A percentile compares a stretch with the other conserved stretches of the same genome.
phyloP scores from a whole-genome alignment of 306 rosid species.

The Bauhinia variegata region DNA sequence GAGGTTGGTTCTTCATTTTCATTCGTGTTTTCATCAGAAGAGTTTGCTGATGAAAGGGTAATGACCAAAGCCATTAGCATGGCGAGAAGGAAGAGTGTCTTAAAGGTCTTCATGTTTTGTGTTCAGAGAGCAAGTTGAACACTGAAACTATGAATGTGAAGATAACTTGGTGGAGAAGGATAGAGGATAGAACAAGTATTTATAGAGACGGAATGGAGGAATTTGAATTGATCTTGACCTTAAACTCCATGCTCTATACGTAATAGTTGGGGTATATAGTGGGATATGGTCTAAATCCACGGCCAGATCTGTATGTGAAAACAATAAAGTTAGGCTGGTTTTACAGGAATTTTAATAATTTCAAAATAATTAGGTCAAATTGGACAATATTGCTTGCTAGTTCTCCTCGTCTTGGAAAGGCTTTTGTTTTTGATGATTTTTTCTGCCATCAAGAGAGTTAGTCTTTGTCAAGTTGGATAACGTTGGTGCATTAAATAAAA shows the following conservation, averaged over 20 bases:
- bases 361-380: constrained; percentile 3
- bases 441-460: no score
- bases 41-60: constrained; percentile 26
- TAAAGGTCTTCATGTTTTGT: constrained; percentile 39
- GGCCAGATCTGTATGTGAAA: constrained; percentile 11
- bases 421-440: no score
- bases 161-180: constrained; percentile 33
- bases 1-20: background rate
- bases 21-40: background rate
- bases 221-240: constrained; percentile 13
- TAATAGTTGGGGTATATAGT: constrained; percentile 10
- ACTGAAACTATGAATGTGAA: background rate
- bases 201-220: constrained; percentile 33
- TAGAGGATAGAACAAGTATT: constrained; percentile 33
- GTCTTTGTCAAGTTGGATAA: no score
- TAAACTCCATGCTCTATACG: background rate
- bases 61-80: constrained; percentile 34
- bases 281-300: constrained; percentile 50
- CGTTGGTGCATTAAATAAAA: no score
- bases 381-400: background rate
- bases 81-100: constrained; percentile 34
- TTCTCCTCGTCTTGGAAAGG: no score
- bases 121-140: background rate
- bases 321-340: constrained; percentile 40
- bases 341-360: constrained; percentile 21